phyloP scores from a whole-genome alignment of 805 yeast genomes.

The Cyberlindnera sargentensis region DNA sequence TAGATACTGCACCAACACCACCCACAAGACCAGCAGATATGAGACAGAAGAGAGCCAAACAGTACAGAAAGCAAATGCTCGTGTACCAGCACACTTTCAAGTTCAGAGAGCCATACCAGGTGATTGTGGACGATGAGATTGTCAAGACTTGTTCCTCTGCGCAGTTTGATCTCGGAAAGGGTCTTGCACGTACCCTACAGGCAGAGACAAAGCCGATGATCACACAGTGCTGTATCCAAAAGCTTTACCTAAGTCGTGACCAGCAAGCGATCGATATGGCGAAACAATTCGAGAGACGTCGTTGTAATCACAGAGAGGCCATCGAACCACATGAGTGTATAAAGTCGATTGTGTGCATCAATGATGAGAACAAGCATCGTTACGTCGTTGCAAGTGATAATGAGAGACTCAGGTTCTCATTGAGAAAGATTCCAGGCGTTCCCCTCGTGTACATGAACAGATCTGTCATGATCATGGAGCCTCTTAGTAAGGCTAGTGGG shows the following conservation, averaged over 20 bases:
- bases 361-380: constrained; percentile 82
- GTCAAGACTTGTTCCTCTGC: constrained; percentile 59
- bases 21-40: constrained; percentile 28
- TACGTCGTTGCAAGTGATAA: constrained; percentile 86
- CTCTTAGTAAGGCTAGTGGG: constrained; percentile 67
- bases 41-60: constrained; percentile 96
- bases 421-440: constrained; percentile 80
- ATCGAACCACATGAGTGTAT: constrained; percentile 71
- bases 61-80: constrained; percentile 88
- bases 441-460: constrained; percentile 84
- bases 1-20: too few species aligned
- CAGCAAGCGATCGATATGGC: constrained; percentile 77
- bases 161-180: constrained; percentile 75
- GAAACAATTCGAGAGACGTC: constrained; percentile 80
- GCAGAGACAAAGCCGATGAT: constrained; percentile 85
- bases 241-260: constrained; percentile 63
- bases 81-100: constrained; percentile 80
- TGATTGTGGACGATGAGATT: constrained; percentile 75
- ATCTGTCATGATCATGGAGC: constrained; percentile 95
- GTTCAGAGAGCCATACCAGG: constrained; percentile 91
- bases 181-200: constrained; percentile 74
- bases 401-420: constrained; percentile 53
- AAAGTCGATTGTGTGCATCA: constrained; percentile 55
- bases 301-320: constrained; percentile 78
- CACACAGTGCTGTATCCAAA: constrained; percentile 92